Conservation (phyloP, 495 filamentous ascomycete species). For the Hypoxylon intermedium region DNA sequence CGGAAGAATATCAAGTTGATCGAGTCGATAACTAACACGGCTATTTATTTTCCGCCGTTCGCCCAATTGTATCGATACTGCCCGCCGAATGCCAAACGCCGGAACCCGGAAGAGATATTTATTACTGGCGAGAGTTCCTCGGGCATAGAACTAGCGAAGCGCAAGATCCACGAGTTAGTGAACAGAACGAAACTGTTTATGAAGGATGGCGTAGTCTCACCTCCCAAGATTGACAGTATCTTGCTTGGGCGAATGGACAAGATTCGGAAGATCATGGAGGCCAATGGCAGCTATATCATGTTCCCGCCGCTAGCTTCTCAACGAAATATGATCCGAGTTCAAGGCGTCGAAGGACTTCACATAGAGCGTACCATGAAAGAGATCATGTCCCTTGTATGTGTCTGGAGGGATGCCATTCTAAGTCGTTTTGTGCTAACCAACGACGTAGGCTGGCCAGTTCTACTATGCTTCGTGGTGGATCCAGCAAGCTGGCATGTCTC, state of each 20-base stretch:
- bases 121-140: constrained; percentile 87
- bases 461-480: constrained; percentile 98
- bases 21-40: constrained; percentile 89
- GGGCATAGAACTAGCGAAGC: constrained; percentile 84
- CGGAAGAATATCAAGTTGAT: constrained; percentile 97
- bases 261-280: constrained; percentile 95
- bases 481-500: constrained; percentile 73
- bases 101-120: constrained; percentile 87
- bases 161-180: constrained; percentile 83
- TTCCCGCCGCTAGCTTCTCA: constrained; percentile 85
- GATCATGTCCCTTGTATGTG: constrained; percentile 86
- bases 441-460: constrained; percentile 83
- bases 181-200: constrained; percentile 79
- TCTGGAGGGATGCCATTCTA: neutral
- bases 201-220: constrained; percentile 85
- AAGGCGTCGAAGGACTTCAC: constrained; percentile 89
- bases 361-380: constrained; percentile 93
- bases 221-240: constrained; percentile 92
- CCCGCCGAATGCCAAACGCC: constrained; percentile 75
- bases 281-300: constrained; percentile 91
- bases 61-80: constrained; percentile 87
- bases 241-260: constrained; percentile 91
- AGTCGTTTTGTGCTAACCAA: constrained; percentile 41
- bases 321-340: constrained; percentile 80
- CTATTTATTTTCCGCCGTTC: constrained; percentile 97